These are phyloP conservation scores for Fusarium nodosum DNA, from an alignment of 2,329 filamentous ascomycete genomes.

Conservation along the genomic window DNA sequence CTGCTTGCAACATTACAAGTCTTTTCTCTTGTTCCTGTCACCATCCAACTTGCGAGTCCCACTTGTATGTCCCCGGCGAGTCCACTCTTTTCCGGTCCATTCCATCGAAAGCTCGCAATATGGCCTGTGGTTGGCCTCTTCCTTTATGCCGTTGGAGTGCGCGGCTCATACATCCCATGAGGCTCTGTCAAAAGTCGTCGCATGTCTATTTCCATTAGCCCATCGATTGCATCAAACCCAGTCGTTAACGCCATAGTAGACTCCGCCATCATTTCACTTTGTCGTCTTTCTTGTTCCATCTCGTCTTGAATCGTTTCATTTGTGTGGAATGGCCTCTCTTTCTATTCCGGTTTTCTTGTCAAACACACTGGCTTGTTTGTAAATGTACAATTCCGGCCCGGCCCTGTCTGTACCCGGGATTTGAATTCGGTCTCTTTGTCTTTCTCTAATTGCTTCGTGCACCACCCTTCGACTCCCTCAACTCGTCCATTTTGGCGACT, in stretches of 20 bases:
- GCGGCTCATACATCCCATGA: slow-evolving; percentile 45
- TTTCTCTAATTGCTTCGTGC: slow-evolving; percentile 82
- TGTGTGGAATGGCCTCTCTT: slow-evolving; percentile 39
- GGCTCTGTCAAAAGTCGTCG: slow-evolving; percentile 40
- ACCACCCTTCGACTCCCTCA: slow-evolving; percentile 86
- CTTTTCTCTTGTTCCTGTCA: slow-evolving; percentile 22
- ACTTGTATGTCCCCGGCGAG: slow-evolving; percentile 25
- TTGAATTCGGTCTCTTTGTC: slow-evolving; percentile 36
- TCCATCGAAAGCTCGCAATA: slow-evolving; percentile 22
- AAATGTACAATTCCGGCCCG: slow-evolving; percentile 52
- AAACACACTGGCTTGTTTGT: slow-evolving; percentile 46
- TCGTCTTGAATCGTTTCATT: slow-evolving; percentile 29
- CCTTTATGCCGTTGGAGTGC: slow-evolving; percentile 33
- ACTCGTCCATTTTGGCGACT: slow-evolving; percentile 98
- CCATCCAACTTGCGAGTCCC: slow-evolving; percentile 34
- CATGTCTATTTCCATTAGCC: slow-evolving; percentile 45
- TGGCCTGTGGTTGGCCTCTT: slow-evolving; percentile 26
- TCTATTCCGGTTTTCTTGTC: slow-evolving; percentile 49
- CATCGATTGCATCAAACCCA: slow-evolving; percentile 42
- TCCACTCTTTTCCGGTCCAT: slow-evolving; percentile 45
- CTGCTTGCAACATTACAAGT: slow-evolving; percentile 35
- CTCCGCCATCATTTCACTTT: slow-evolving; percentile 36
- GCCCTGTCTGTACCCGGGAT: slow-evolving; percentile 35
- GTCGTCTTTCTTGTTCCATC: slow-evolving; percentile 12
- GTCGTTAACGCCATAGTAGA: slow-evolving; percentile 39